phyloP scores from a whole-genome alignment of 148 eudicot species.

The Heliosperma pusillum region DNA sequence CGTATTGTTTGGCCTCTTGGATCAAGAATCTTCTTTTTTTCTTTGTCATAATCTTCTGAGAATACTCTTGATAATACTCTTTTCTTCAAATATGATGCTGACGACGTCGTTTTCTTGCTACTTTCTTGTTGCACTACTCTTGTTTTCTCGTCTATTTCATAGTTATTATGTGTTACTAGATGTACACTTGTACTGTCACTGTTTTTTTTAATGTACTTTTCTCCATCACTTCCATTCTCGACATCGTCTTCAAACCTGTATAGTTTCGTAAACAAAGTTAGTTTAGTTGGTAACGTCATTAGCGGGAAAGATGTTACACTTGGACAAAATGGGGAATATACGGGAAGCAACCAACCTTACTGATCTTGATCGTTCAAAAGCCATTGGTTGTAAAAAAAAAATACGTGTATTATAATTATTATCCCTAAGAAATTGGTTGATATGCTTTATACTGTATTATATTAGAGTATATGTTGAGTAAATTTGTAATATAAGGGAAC shows the following conservation, averaged over 20 bases:
- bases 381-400: background rate
- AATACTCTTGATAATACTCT: conserved; percentile 62
- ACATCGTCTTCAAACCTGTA: conserved; percentile 48
- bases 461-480: too few relatives aligned
- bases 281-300: too few relatives aligned
- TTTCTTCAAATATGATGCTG: conserved; percentile 29
- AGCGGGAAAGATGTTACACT: background rate
- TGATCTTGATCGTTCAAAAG: conserved; percentile 56
- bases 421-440: background rate
- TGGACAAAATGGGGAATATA: background rate
- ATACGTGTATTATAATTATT: background rate
- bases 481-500: too few relatives aligned
- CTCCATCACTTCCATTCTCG: conserved; percentile 26
- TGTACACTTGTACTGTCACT: background rate
- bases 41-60: conserved; percentile 60
- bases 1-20: conserved; percentile 47
- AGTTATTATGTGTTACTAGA: conserved; percentile 25
- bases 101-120: background rate
- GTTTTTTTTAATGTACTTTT: background rate
- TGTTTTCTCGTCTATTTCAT: conserved; percentile 33
- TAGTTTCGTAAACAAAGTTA: too few relatives aligned
- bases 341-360: conserved; percentile 64
- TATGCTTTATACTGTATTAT: background rate
- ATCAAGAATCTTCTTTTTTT: conserved; percentile 48
- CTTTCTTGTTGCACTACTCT: conserved; percentile 20